Conservation (phyloP, 2,329 filamentous ascomycete species). For the Pseudopithomyces maydicus region DNA sequence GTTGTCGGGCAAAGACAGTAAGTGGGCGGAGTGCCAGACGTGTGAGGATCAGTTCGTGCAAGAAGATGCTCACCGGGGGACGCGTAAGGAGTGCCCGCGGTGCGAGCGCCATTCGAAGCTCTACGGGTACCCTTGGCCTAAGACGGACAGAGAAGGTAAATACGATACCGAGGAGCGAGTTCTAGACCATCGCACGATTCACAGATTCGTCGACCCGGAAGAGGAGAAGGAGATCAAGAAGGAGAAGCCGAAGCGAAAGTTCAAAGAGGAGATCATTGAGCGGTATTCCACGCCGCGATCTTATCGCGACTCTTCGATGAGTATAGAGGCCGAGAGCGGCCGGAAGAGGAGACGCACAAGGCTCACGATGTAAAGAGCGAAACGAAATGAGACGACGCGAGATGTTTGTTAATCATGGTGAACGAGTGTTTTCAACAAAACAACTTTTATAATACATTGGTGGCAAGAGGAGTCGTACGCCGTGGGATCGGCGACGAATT, state of each 20-base stretch:
- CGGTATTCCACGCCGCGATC: slow-evolving; percentile 36
- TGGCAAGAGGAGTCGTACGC: no score
- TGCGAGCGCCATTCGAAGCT: slow-evolving; percentile 96
- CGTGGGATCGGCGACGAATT: no score
- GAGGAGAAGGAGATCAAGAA: slow-evolving; percentile 55
- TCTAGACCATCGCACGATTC: slow-evolving; percentile 83
- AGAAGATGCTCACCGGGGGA: slow-evolving; percentile 78
- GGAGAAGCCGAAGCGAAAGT: slow-evolving; percentile 29
- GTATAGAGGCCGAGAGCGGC: slow-evolving; percentile 28
- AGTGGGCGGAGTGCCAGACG: slow-evolving; percentile 87
- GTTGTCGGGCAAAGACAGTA: slow-evolving; percentile 74
- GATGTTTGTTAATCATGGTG: not conserved
- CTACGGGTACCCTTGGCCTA: slow-evolving; percentile 95
- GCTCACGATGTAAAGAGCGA: slow-evolving; percentile 35
- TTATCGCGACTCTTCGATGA: slow-evolving; percentile 23
- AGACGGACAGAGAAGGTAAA: slow-evolving; percentile 81
- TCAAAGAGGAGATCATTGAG: slow-evolving; percentile 27
- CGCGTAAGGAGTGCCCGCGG: slow-evolving; percentile 81
- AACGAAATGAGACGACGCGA: not conserved
- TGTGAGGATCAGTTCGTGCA: slow-evolving; percentile 87
- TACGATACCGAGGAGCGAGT: slow-evolving; percentile 71
- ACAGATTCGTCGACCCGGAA: slow-evolving; percentile 80
- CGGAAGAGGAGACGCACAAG: slow-evolving; percentile 27
- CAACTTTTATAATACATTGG: not conserved
- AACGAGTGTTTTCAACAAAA: not conserved